These are phyloP conservation scores for Ustilago lituana DNA, from an alignment of 1,284 basidiomycete species.

Conservation along the genomic window DNA sequence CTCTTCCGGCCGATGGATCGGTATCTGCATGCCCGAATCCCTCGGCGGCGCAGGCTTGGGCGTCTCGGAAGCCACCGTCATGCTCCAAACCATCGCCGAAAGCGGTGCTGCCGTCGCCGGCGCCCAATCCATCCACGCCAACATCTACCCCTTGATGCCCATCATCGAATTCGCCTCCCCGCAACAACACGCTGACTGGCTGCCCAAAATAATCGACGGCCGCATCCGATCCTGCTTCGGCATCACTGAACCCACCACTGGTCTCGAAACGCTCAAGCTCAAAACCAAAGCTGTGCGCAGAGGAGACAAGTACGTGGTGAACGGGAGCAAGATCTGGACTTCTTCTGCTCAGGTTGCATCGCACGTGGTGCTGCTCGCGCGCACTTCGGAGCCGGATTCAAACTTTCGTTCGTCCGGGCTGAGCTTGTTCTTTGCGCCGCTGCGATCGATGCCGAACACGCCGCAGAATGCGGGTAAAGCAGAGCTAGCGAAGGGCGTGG, in stretches of 20 bases:
- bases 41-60: slow-evolving; percentile 66
- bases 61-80: slow-evolving; percentile 68
- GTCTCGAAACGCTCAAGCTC: slow-evolving; percentile 65
- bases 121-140: slow-evolving; percentile 55
- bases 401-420: slow-evolving; percentile 59
- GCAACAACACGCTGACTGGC: slow-evolving; percentile 59
- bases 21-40: slow-evolving; percentile 51
- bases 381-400: slow-evolving; percentile 59
- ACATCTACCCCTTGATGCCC: slow-evolving; percentile 56
- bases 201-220: slow-evolving; percentile 67
- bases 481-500: slow-evolving; percentile 46
- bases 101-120: slow-evolving; percentile 58
- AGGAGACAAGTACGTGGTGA: slow-evolving; percentile 58
- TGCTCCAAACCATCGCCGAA: slow-evolving; percentile 69
- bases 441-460: slow-evolving; percentile 32
- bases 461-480: slow-evolving; percentile 23
- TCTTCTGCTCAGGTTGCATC: slow-evolving; percentile 63
- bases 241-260: slow-evolving; percentile 68
- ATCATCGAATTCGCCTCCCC: slow-evolving; percentile 54
- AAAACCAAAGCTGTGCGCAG: slow-evolving; percentile 57
- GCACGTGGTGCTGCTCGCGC: slow-evolving; percentile 65
- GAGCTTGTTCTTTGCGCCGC: slow-evolving; percentile 51
- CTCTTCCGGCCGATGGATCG: slow-evolving; percentile 41
- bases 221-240: slow-evolving; percentile 67
- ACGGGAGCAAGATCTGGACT: slow-evolving; percentile 65